These are phyloP conservation scores for Fragilariopsis cylindrus DNA, from an alignment of 108 stramenopile genomes.

Conservation along the genomic window DNA sequence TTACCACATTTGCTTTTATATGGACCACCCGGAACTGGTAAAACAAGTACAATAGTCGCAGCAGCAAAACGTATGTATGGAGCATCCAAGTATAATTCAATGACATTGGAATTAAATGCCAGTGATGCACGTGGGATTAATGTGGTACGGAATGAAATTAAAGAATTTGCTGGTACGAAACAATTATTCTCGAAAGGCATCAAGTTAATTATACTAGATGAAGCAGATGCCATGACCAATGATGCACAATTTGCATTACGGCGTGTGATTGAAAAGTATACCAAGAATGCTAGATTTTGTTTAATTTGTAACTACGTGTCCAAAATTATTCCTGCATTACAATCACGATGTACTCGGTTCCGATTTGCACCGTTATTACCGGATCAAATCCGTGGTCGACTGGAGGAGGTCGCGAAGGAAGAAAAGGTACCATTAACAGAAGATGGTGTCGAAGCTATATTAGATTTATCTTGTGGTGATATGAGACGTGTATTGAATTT, in stretches of 20 bases:
- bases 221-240: constrained; percentile 93
- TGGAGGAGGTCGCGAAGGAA: constrained; percentile 69
- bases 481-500: constrained; percentile 93
- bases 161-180: constrained; percentile 93
- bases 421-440: constrained; percentile 63
- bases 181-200: constrained; percentile 84
- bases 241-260: constrained; percentile 94
- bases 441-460: constrained; percentile 77
- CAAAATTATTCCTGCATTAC: constrained; percentile 96
- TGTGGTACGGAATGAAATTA: constrained; percentile 94
- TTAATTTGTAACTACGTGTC: constrained; percentile 96
- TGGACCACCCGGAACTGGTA: constrained; percentile 91
- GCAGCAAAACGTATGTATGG: constrained; percentile 96
- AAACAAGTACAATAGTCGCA: constrained; percentile 93
- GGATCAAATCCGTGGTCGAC: constrained; percentile 75
- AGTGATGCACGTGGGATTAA: constrained; percentile 86
- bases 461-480: constrained; percentile 81
- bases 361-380: constrained; percentile 89
- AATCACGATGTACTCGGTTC: constrained; percentile 92
- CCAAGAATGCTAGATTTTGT: constrained; percentile 93
- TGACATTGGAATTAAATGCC: constrained; percentile 93
- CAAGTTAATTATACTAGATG: constrained; percentile 92
- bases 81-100: constrained; percentile 61
- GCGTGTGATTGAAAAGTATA: constrained; percentile 91
- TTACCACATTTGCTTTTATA: constrained; percentile 92